Evolutionary conservation across 768 basidiomycete genomes (phyloP), one percentile per base, ranked within the genome.

Genomic region (Podaxis sp.): DNA sequence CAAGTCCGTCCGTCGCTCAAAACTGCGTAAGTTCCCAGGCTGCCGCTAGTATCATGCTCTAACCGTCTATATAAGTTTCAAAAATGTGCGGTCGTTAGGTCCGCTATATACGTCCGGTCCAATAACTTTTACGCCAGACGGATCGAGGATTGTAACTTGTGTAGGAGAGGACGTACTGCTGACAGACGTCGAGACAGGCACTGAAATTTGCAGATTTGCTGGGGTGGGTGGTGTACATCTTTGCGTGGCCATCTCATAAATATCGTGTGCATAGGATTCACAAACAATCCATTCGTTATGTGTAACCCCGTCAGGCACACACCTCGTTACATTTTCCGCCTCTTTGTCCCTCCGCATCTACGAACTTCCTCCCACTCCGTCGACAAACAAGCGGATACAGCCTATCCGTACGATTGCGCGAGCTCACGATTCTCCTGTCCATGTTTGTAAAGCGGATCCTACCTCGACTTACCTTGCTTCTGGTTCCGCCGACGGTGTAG

Each of bases 401-500:
- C 92, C 95, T 8, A 77, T 82, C 17, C 92, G 95, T 54, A 83
- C 89, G 55, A 80, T 96, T 52, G 80, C 93, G 3, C 88, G 86
- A 65, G 93, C 96, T 3, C 97, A 99, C 69, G 92, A 95, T 57
- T 91, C 95, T 3, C 96, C 97, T 12, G 90, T 99, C 52, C 94
- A 98, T 70, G 90, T 96, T 59, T 93, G 92, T 70, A 86, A 82
- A 66, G 75, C 85, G 13, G 96, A 93, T 77, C 93, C 89, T 17
- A 92, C 92, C 8, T 94, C 92, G 1, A 89, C 91, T 1, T 90
- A 96, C 67, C 83, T 98, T 66, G 97, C 97, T 6, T 96, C 96
- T 17, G 97, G 97, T 1, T 92, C 96, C 11, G 94, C 96, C 6
- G 97, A 99, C 67, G 96, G 97, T 24, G 84, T 93, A 36, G 97